phyloP scores from a whole-genome alignment of 805 yeast species.

The Candida stauntonica region DNA sequence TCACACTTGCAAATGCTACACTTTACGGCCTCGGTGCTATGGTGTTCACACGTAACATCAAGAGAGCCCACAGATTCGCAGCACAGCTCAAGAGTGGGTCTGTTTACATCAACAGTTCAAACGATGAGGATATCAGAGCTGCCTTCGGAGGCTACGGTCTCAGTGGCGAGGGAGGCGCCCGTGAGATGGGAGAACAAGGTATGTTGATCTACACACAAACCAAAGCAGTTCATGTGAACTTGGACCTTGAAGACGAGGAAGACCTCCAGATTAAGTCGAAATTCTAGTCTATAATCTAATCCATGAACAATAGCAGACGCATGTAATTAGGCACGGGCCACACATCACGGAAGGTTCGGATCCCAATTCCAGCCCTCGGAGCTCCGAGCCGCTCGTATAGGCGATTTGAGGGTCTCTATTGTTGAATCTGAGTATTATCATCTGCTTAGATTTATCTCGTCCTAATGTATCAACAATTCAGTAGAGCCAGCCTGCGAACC shows the following conservation, averaged over 20 bases:
- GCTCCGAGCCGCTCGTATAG: background rate
- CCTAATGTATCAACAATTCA: too few species aligned
- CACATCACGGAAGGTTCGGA: too few species aligned
- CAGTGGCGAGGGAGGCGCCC: conserved; percentile 62
- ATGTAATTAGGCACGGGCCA: background rate
- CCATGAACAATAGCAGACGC: background rate
- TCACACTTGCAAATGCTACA: conserved; percentile 65
- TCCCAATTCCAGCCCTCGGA: too few species aligned
- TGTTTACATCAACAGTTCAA: conserved; percentile 66
- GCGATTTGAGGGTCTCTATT: too few species aligned
- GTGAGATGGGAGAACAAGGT: conserved; percentile 76
- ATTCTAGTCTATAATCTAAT: background rate
- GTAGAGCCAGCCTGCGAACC: too few species aligned
- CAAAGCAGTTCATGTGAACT: conserved; percentile 71
- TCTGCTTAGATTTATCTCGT: too few species aligned
- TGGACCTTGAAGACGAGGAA: conserved; percentile 35
- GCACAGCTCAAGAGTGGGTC: conserved; percentile 59
- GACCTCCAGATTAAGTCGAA: background rate
- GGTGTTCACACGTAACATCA: conserved; percentile 64
- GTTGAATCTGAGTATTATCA: too few species aligned
- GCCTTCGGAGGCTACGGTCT: conserved; percentile 82
- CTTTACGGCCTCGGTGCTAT: conserved; percentile 81
- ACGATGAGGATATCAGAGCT: conserved; percentile 57
- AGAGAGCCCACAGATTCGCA: conserved; percentile 60
- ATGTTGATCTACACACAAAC: conserved; percentile 66